Conservation (phyloP, 495 filamentous ascomycete species). For the Penicillium roqueforti region DNA sequence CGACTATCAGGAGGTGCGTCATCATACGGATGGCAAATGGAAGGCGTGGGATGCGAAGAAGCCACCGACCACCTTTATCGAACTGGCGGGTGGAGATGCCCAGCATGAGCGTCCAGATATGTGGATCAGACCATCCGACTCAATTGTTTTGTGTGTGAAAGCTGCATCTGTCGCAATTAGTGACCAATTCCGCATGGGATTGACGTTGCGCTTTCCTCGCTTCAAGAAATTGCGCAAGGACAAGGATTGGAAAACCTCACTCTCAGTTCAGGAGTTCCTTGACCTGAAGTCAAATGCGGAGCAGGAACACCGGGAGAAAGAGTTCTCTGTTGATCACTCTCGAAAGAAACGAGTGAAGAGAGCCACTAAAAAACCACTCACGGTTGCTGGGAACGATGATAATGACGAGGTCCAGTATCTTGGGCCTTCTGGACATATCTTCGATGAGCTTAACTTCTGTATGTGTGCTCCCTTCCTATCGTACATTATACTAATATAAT, state of each 20-base stretch:
- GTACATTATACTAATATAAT: slow-evolving; percentile 15
- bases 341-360: slow-evolving; percentile 60
- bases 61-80: slow-evolving; percentile 75
- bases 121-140: slow-evolving; percentile 90
- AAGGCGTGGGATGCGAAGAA: slow-evolving; percentile 72
- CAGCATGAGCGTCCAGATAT: slow-evolving; percentile 82
- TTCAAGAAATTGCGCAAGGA: slow-evolving; percentile 81
- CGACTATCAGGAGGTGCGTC: slow-evolving; percentile 77
- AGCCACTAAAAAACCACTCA: slow-evolving; percentile 59
- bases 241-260: slow-evolving; percentile 75
- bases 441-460: slow-evolving; percentile 77
- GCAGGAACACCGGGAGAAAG: slow-evolving; percentile 66
- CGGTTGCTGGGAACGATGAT: slow-evolving; percentile 66
- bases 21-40: slow-evolving; percentile 90
- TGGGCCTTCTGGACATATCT: slow-evolving; percentile 56
- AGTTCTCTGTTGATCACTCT: slow-evolving; percentile 77
- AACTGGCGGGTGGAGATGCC: slow-evolving; percentile 69
- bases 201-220: slow-evolving; percentile 86
- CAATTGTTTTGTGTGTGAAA: slow-evolving; percentile 83
- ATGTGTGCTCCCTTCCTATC: slow-evolving; percentile 19
- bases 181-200: slow-evolving; percentile 69
- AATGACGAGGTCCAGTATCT: slow-evolving; percentile 48
- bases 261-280: slow-evolving; percentile 73
- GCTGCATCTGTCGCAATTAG: slow-evolving; percentile 73
- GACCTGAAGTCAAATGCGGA: slow-evolving; percentile 68